Conservation (phyloP, 768 basidiomycete genomes). For the Piloderma croceum region DNA sequence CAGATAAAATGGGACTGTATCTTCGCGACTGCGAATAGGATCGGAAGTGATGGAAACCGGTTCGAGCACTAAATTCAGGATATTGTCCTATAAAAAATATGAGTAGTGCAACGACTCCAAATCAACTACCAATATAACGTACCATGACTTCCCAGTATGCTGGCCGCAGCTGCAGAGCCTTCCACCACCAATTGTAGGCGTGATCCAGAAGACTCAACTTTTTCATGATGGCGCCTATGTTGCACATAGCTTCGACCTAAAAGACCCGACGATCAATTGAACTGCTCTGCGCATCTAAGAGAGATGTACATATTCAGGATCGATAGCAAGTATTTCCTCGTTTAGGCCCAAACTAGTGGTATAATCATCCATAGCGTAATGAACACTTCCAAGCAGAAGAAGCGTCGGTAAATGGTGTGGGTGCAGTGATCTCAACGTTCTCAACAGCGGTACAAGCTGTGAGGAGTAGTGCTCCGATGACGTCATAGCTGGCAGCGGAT, state of each 20-base stretch:
- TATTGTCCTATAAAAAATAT: slow-evolving; percentile 24
- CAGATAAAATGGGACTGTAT: not conserved
- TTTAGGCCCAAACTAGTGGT: slow-evolving; percentile 24
- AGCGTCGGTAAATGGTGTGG: slow-evolving; percentile 29
- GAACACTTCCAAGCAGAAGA: slow-evolving; percentile 32
- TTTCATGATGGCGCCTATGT: slow-evolving; percentile 32
- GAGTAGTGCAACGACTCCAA: slow-evolving; percentile 10
- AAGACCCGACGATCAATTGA: not conserved
- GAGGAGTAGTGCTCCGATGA: slow-evolving; percentile 16
- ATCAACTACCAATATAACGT: not conserved
- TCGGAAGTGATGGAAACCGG: not conserved
- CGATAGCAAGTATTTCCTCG: slow-evolving; percentile 27
- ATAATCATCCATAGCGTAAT: slow-evolving; percentile 29
- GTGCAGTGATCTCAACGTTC: slow-evolving; percentile 25
- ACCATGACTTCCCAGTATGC: slow-evolving; percentile 31
- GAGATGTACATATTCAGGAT: slow-evolving; percentile 21
- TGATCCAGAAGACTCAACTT: slow-evolving; percentile 26
- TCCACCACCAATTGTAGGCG: slow-evolving; percentile 37
- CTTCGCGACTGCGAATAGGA: not conserved
- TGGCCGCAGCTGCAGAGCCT: slow-evolving; percentile 28
- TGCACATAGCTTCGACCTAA: slow-evolving; percentile 37
- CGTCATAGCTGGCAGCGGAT: slow-evolving; percentile 1
- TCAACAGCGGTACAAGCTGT: slow-evolving; percentile 29
- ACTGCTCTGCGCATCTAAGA: too few relatives aligned
- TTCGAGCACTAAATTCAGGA: slow-evolving; percentile 27